phyloP scores from a whole-genome alignment of 306 rosid species.

The Prunus mira region DNA sequence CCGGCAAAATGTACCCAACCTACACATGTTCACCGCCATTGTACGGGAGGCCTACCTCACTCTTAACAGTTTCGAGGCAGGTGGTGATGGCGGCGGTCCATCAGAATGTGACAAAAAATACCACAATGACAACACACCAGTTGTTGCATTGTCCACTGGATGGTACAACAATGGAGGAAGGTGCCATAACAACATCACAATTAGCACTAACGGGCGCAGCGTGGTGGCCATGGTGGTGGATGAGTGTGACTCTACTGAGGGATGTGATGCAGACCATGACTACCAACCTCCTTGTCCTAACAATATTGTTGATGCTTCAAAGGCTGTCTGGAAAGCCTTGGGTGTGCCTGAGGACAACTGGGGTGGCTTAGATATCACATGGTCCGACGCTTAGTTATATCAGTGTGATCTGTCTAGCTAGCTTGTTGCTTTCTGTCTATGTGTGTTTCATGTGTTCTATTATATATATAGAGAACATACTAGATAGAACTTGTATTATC shows the following conservation, averaged over 20 bases:
- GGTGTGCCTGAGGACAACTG: conserved; percentile 15
- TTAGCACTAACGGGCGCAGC: conserved; percentile 37
- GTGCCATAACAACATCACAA: conserved; percentile 30
- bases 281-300: conserved; percentile 12
- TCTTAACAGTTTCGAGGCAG: conserved; percentile 39
- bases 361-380: conserved; percentile 12
- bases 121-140: conserved; percentile 30
- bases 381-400: conserved; percentile 21
- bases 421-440: background rate
- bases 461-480: background rate
- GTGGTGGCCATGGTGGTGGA: conserved; percentile 55
- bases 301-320: conserved; percentile 42
- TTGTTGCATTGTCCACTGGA: conserved; percentile 49
- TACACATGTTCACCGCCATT: conserved; percentile 35
- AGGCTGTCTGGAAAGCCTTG: conserved; percentile 29
- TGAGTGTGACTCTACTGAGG: conserved; percentile 53
- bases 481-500: too few relatives aligned
- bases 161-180: conserved; percentile 34
- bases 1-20: conserved; percentile 30
- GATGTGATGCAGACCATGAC: conserved; percentile 43
- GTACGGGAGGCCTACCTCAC: conserved; percentile 36
- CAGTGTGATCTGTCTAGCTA: background rate
- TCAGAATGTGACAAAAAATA: conserved; percentile 43
- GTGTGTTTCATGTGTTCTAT: background rate
- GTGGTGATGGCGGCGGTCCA: conserved; percentile 43